Conservation (phyloP, 495 filamentous ascomycete species). For the Talaromyces thailandensis region DNA sequence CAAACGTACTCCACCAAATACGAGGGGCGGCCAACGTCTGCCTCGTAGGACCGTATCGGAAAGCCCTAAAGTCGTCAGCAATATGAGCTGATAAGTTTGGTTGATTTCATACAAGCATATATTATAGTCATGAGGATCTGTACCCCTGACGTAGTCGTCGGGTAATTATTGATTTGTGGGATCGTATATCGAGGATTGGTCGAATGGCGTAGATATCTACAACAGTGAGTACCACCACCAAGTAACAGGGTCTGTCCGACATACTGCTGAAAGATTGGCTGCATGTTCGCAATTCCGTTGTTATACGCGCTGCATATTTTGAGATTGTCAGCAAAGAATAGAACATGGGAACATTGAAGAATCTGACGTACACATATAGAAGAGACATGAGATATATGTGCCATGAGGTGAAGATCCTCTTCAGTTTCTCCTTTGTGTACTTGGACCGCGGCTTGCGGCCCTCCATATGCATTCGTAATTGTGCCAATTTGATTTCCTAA, state of each 20-base stretch:
- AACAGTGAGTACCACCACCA: background rate
- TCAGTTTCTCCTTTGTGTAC: slow-evolving; percentile 36
- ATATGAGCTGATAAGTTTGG: background rate
- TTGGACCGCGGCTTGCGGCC: slow-evolving; percentile 34
- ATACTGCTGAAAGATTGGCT: slow-evolving; percentile 33
- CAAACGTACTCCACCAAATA: slow-evolving; percentile 36
- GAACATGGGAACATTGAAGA: background rate
- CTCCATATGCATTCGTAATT: slow-evolving; percentile 38
- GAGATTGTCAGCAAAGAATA: slow-evolving; percentile 1
- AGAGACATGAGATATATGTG: slow-evolving; percentile 40
- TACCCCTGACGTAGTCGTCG: slow-evolving; percentile 37
- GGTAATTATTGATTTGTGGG: slow-evolving; percentile 33
- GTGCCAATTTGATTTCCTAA: slow-evolving; percentile 35
- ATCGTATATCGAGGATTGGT: slow-evolving; percentile 28
- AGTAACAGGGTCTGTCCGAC: slow-evolving; percentile 1
- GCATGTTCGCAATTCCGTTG: slow-evolving; percentile 22
- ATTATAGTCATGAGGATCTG: slow-evolving; percentile 38
- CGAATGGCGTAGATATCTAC: slow-evolving; percentile 29
- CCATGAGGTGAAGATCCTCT: slow-evolving; percentile 45
- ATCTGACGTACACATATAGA: slow-evolving; percentile 35
- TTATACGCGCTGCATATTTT: slow-evolving; percentile 24
- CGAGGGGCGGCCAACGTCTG: slow-evolving; percentile 46
- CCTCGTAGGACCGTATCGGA: slow-evolving; percentile 46
- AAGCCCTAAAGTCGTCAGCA: slow-evolving; percentile 19
- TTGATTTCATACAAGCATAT: slow-evolving; percentile 30